These are phyloP conservation scores for Trichoderma sp. DNA, from an alignment of 2,329 filamentous ascomycete genomes.

Conservation along the genomic window DNA sequence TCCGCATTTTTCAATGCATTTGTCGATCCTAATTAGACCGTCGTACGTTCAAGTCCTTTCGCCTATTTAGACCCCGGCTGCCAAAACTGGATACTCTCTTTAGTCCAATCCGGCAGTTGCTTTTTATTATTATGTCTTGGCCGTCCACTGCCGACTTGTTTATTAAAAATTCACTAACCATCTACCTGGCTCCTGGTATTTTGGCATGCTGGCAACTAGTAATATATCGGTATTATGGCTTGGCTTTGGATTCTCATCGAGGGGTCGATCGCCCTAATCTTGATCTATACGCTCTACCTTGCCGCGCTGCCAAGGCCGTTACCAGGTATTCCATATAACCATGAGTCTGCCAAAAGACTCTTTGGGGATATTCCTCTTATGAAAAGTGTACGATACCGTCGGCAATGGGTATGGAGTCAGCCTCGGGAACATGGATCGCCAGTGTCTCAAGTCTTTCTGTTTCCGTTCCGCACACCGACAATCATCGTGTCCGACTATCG, in stretches of 20 bases:
- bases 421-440: constrained; percentile 31
- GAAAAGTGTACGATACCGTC: constrained; percentile 26
- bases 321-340: constrained; percentile 33
- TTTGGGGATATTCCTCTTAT: constrained; percentile 30
- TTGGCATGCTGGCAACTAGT: neutral
- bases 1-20: neutral
- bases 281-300: constrained; percentile 17
- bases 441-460: constrained; percentile 38
- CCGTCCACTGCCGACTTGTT: neutral
- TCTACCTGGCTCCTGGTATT: neutral
- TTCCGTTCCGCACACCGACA: constrained; percentile 34
- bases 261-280: neutral
- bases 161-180: neutral
- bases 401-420: constrained; percentile 32
- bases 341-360: constrained; percentile 23
- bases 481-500: constrained; percentile 38
- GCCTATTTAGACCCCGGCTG: neutral
- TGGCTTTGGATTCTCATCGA: neutral
- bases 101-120: neutral
- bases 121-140: neutral
- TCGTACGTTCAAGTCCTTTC: neutral
- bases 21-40: neutral
- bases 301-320: constrained; percentile 27
- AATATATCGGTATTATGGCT: neutral
- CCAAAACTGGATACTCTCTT: neutral